Percentiles rank a stretch among this genome's conserved stretches.
These are phyloP conservation scores for Trichophyton rubrum DNA, from an alignment of 2,329 filamentous ascomycete species.

Conservation along the genomic window DNA sequence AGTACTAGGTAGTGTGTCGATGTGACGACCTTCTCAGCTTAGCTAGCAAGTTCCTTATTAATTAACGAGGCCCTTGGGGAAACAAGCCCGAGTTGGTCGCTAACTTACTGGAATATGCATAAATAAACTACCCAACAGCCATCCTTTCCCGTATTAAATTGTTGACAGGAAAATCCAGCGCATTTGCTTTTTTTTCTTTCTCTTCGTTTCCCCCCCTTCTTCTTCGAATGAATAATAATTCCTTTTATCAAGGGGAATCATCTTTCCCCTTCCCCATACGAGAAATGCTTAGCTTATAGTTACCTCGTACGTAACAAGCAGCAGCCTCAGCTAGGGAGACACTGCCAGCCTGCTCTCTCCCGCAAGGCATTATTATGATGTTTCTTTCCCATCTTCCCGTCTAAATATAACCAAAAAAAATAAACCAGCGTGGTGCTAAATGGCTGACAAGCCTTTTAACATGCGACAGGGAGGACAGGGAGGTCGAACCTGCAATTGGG, in stretches of 20 bases:
- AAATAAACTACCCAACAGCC: not conserved
- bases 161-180: not conserved
- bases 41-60: too few relatives aligned
- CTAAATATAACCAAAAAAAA: too few relatives aligned
- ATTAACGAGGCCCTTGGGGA: too few relatives aligned
- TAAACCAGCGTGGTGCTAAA: too few relatives aligned
- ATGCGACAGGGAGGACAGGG: not conserved
- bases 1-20: too few relatives aligned
- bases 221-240: not conserved
- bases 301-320: not conserved
- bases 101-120: not conserved
- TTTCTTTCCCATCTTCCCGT: not conserved
- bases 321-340: not conserved
- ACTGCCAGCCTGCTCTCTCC: not conserved
- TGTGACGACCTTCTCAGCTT: too few relatives aligned
- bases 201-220: not conserved
- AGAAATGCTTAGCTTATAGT: constrained; percentile 2
- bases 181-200: not conserved
- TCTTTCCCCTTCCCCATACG: not conserved
- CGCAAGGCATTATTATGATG: not conserved
- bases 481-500: not conserved
- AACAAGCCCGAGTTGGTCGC: too few relatives aligned
- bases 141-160: too few relatives aligned
- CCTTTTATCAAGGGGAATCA: constrained; percentile 3
- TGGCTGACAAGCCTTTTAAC: not conserved